These are phyloP conservation scores for Heterobasidion irregulare DNA, from an alignment of 1,284 basidiomycete genomes.

Conservation along the genomic window DNA sequence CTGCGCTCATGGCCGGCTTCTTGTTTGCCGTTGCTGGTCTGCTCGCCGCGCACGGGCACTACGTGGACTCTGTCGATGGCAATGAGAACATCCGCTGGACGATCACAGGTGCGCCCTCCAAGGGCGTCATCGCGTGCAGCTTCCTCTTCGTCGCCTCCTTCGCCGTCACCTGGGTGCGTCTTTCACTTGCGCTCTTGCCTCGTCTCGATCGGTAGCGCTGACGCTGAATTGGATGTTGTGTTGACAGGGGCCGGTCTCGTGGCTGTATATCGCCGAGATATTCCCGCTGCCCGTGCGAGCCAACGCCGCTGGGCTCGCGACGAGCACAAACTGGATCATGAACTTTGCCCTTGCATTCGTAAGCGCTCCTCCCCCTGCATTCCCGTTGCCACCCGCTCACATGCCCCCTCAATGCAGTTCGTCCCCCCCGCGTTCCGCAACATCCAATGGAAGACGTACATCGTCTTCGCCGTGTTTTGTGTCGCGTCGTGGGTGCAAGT, in stretches of 20 bases:
- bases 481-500: constrained; percentile 1
- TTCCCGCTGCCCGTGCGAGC: constrained; percentile 35
- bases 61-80: constrained; percentile 20
- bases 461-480: constrained; percentile 10
- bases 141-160: constrained; percentile 10
- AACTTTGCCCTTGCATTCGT: constrained; percentile 36
- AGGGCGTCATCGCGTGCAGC: constrained; percentile 18
- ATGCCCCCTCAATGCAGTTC: not conserved
- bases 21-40: constrained; percentile 32
- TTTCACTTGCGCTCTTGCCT: constrained; percentile 8
- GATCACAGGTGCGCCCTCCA: constrained; percentile 12
- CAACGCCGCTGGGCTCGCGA: constrained; percentile 38
- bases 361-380: not conserved
- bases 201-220: constrained; percentile 5
- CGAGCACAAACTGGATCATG: constrained; percentile 42
- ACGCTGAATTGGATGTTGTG: constrained; percentile 18
- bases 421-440: constrained; percentile 7
- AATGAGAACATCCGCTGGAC: constrained; percentile 20
- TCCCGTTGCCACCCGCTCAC: not conserved
- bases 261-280: constrained; percentile 22
- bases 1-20: constrained; percentile 28
- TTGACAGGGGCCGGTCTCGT: constrained; percentile 21
- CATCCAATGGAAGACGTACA: constrained; percentile 8
- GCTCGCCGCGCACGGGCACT: not conserved
- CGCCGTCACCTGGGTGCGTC: not conserved